Base-by-base conservation (phyloP, 2,329 filamentous ascomycete species). In the Penicillium corylophilum region DNA sequence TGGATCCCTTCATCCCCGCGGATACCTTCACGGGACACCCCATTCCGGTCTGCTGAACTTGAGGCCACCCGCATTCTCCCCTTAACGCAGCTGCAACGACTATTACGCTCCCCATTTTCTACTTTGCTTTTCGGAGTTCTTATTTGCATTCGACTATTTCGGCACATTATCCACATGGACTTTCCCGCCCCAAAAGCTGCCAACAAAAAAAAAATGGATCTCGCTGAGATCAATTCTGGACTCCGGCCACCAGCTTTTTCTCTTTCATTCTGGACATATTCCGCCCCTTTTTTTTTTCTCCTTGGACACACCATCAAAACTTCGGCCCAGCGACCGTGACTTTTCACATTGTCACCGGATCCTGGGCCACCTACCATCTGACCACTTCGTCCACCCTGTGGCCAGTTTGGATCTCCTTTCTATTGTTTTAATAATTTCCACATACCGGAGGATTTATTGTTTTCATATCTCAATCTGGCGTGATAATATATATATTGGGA, bases 1-100 rank as follows among this genome's bases (percentile, higher is more conserved):
- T 67, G 49, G 69, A 70, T 42, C 59, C 66, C 5, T 46, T 64
- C 23, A 51, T 65, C 13, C 63, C 63, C 31, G 61, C 61, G 22
- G 61, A 63, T 49, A 54, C 62, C 18, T 63, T 63, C 39, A 56
- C 54, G 45, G 54, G 56, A 20, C 63, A 59, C 13, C 59, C 56
- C 45, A 64, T 70, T 38, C 55, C 63, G 44, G 65, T 65, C 33
- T 71, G 57, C 51, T 70, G 56, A 64, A 56, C 16, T 20, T 15
- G 22, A 38, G 16, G 13, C 2, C n/a, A 20, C 5, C 18, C 28
- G n/a, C 31, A 23, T 22, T 20, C 24, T 43, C 18, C 35, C 15
- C 26, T 20, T 57, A 43, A 63, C 60, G 56, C 60, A 51, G 41
- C 41, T 54, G 6, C 10, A 43, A 53, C 48, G 46, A 53, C 33